A percentile compares a stretch with the other conserved stretches of the same genome.
These are phyloP conservation scores for Verticillium longisporum DNA, from an alignment of 2,329 filamentous ascomycete genomes.

Conservation along the genomic window DNA sequence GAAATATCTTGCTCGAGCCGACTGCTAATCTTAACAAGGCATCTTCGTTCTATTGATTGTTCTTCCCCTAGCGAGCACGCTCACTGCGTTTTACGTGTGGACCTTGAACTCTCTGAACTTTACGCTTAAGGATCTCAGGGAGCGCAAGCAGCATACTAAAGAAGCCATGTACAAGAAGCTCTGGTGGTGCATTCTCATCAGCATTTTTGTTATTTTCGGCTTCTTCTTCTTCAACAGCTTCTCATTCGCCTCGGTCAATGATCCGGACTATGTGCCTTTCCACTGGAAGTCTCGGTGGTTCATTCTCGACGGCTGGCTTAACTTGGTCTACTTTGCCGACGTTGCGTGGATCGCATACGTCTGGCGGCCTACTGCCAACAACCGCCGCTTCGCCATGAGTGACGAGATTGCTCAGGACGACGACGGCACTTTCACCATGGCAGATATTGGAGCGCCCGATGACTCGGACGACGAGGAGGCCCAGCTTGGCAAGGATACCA, in stretches of 20 bases:
- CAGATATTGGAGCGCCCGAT: constrained; percentile 73
- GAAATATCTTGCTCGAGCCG: neutral
- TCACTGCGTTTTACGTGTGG: constrained; percentile 98
- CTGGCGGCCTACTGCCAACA: constrained; percentile 95
- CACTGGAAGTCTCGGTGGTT: constrained; percentile 99
- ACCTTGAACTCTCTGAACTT: constrained; percentile 90
- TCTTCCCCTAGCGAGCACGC: constrained; percentile 79
- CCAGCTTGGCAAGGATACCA: constrained; percentile 32
- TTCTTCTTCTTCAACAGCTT: constrained; percentile 99
- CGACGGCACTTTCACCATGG: constrained; percentile 90
- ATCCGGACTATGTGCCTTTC: constrained; percentile 86
- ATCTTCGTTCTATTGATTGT: constrained; percentile 90
- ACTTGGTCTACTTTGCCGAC: constrained; percentile 91
- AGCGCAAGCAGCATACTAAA: constrained; percentile 90
- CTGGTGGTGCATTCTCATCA: constrained; percentile 94
- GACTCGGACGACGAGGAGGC: constrained; percentile 56
- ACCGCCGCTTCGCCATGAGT: constrained; percentile 96
- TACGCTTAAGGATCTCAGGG: constrained; percentile 92
- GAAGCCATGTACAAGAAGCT: constrained; percentile 95
- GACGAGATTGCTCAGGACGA: constrained; percentile 98
- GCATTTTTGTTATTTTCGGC: constrained; percentile 90
- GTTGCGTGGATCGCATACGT: constrained; percentile 91
- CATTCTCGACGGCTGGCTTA: constrained; percentile 93
- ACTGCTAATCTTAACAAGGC: constrained; percentile 35
- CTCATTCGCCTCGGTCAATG: constrained; percentile 77